Base-by-base conservation (phyloP, 495 filamentous ascomycete genomes). In the Aspergillus ostianus region DNA sequence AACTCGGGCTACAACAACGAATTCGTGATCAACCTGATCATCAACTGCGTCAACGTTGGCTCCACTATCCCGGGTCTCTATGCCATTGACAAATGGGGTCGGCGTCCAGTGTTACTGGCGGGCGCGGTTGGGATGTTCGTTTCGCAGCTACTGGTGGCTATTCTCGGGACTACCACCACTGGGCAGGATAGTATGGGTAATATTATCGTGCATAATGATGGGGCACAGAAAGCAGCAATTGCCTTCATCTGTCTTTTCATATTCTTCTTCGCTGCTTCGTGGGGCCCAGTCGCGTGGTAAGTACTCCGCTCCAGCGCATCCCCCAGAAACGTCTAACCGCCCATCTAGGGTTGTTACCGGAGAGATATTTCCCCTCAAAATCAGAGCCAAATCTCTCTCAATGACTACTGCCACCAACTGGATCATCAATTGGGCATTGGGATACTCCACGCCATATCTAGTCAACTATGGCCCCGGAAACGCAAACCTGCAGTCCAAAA, bases 401-500 rank as follows among this genome's bases (percentile, higher is more conserved):
- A 51, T 51, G 49, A 51, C 49, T 13, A 51, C 49, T 18, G 49
- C 49, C 4, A 51, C 49, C 2, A 51, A 51, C 19, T 51, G 49
- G 49, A 2, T 51, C 2, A 2, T 51, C 6, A 51, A 51, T 20
- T 51, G 49, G 49, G 49, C 49, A 1, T 13, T 51, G 19, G 21
- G 49, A 0, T 51, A 3, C 20, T 5, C 49, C 4, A 51, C 49
- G 1, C 49, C 49, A 2, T 51, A 51, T 13, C 18, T 51, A 7
- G 49, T 51, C 49, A 51, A 51, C 49, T 51, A 51, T 20, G 49
- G 49, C 49, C 2, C 2, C 18, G 49, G 49, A 2, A 51, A 51
- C 20, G 49, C 49, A 13, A 51, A 51, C 23, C 49, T 51, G 21
- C 49, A 51, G 49, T 51, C 49, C 19, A 51, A 51, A 20, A 51